Base-by-base conservation (phyloP, 805 yeast species). In the Yamadazyma nakazawae region DNA sequence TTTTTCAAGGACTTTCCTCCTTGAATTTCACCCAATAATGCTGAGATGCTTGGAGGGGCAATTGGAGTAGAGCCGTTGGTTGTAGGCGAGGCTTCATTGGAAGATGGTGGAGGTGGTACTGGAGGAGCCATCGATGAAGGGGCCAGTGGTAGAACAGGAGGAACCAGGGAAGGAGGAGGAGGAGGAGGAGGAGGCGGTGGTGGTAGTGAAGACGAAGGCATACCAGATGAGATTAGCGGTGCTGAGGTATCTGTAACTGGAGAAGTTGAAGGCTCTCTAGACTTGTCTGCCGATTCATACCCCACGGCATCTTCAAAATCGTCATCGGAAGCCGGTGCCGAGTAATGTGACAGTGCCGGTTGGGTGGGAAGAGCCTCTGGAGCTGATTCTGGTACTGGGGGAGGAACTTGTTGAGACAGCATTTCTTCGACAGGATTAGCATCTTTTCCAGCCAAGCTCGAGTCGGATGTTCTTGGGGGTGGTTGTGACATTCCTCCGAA, bases 11-110 rank as follows among this genome's bases (percentile, higher is more conserved):
- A 42, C 34, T 63, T 70, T 2, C 88, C 88, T 0, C 75, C 66
- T 10, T 68, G 67, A 43, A 82, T 82, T 58, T 82, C 82, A 3
- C 83, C 82, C 44, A 83, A 66, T 43, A 79, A 65, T 1, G 82
- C 81, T 36, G 69, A 57, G 21, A 83, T 61, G 37, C 72, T 66
- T 6, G 70, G 62, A 10, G 66, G 54, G 2, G 62, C 54, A 1
- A 37, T 16, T 5, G 63, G 53, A 7, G 66, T 55, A n/a, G 68
- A 61, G 3, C 67, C 55, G 19, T 67, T 56, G 10, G 70, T 53
- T 5, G 62, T 50, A 12, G 73, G 59, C 13, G 67, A 60, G 18
- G 67, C 61, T 18, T 57, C 58, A 2, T 59, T 55, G 12, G 69
- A 67, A 19, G 63, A 58, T 19, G 61, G 61, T 16, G 51, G 51